A percentile compares a stretch with the other conserved stretches of the same genome.
Conservation (phyloP, 352 stramenopile genomes). For the Lagenidium sp. region DNA sequence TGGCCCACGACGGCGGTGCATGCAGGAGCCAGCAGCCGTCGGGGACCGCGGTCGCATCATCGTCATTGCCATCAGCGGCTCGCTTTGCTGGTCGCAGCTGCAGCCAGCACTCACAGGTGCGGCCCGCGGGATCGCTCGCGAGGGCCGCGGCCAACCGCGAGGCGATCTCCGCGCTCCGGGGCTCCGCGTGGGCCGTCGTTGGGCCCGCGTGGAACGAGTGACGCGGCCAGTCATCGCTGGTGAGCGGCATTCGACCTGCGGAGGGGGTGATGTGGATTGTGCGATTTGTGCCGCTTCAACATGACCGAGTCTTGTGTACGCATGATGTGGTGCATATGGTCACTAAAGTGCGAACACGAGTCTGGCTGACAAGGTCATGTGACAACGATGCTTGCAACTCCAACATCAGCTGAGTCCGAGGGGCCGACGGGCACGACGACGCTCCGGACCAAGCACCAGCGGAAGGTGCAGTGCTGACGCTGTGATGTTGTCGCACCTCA, state of each 20-base stretch:
- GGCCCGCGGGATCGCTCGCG: background rate
- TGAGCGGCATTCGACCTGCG: slow-evolving; percentile 18
- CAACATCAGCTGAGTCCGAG: too few relatives aligned
- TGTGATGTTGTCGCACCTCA: too few relatives aligned
- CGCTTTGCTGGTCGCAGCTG: slow-evolving; percentile 13
- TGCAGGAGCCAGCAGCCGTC: slow-evolving; percentile 21
- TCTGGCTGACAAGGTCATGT: too few relatives aligned
- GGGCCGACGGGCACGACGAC: too few relatives aligned
- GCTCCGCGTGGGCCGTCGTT: slow-evolving; percentile 1
- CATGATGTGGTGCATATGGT: slow-evolving; percentile 3
- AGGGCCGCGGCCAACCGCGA: slow-evolving; percentile 1
- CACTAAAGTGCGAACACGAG: too few relatives aligned
- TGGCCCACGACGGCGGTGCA: slow-evolving; percentile 15
- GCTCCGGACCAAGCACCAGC: too few relatives aligned
- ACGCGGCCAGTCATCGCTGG: slow-evolving; percentile 24
- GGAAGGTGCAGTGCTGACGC: too few relatives aligned
- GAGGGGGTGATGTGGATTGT: too few relatives aligned
- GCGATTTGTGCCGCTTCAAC: too few relatives aligned
- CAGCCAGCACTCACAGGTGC: slow-evolving; percentile 27
- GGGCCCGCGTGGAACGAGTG: slow-evolving; percentile 24
- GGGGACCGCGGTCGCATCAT: too few relatives aligned
- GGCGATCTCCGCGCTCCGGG: slow-evolving; percentile 4
- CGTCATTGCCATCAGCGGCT: too few relatives aligned
- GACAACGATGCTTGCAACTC: too few relatives aligned
- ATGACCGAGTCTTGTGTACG: slow-evolving; percentile 13